phyloP scores from a whole-genome alignment of 768 basidiomycete species.

The Punctularia strigosozonata region DNA sequence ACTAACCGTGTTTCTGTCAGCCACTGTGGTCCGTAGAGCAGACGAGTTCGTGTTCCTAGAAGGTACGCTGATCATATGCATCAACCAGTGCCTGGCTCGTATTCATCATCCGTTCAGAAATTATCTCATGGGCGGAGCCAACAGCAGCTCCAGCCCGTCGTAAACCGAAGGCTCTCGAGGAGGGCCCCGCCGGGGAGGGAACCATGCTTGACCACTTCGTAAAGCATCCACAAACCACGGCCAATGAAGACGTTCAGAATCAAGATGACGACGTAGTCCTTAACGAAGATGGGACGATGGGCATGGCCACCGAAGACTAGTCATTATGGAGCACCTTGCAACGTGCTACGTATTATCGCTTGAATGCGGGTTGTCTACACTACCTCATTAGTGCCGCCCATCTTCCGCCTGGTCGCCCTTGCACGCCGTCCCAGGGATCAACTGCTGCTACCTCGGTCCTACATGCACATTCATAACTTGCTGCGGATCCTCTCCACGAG shows the following conservation, averaged over 20 bases:
- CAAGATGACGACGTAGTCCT: slow-evolving; percentile 27
- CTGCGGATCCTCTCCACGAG: slow-evolving; percentile 35
- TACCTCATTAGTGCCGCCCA: neutral
- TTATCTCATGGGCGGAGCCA: slow-evolving; percentile 39
- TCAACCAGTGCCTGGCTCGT: neutral
- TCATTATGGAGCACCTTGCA: no score
- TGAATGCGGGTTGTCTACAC: neutral
- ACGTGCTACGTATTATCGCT: no score
- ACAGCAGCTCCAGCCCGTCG: slow-evolving; percentile 31
- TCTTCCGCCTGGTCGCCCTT: neutral
- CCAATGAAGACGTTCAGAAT: slow-evolving; percentile 9
- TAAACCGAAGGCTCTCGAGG: slow-evolving; percentile 23
- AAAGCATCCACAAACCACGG: slow-evolving; percentile 8
- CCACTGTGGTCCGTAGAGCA: slow-evolving; percentile 45
- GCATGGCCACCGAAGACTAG: slow-evolving; percentile 13
- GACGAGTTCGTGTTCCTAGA: slow-evolving; percentile 75
- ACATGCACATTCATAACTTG: slow-evolving; percentile 18
- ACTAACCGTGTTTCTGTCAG: slow-evolving; percentile 22
- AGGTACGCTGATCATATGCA: slow-evolving; percentile 29
- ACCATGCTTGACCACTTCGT: slow-evolving; percentile 43
- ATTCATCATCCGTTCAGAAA: slow-evolving; percentile 26
- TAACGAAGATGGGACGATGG: slow-evolving; percentile 56
- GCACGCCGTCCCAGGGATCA: neutral
- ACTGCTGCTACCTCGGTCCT: neutral
- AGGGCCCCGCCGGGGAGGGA: slow-evolving; percentile 12